These are phyloP conservation scores for Dictyostelium firmibasis DNA, from an alignment of 78 protist species.

Conservation along the genomic window DNA sequence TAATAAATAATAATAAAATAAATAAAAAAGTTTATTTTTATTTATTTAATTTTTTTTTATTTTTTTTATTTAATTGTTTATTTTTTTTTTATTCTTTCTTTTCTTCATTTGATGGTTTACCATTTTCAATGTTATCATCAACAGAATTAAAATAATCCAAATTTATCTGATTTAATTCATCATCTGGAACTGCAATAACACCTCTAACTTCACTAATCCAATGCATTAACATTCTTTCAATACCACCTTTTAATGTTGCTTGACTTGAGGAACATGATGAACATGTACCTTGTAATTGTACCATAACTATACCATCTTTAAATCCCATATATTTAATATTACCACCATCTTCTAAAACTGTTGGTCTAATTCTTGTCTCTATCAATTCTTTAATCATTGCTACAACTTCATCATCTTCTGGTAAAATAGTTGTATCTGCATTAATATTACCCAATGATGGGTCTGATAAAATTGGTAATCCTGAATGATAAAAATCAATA, in stretches of 20 bases:
- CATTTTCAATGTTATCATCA: conserved; percentile 8
- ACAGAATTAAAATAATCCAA: conserved; percentile 56
- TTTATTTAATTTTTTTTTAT: not conserved
- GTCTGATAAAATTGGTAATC: conserved; percentile 70
- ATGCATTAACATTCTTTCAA: conserved; percentile 95
- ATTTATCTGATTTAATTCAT: conserved; percentile 52
- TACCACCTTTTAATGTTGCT: conserved; percentile 92
- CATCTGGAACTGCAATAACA: conserved; percentile 58
- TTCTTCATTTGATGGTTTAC: not conserved
- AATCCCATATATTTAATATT: conserved; percentile 86
- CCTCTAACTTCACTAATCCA: conserved; percentile 90
- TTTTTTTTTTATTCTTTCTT: not conserved
- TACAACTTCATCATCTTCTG: conserved; percentile 86
- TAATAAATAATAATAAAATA: not conserved
- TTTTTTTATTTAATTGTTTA: not conserved
- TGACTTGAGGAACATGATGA: conserved; percentile 82
- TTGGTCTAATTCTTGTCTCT: conserved; percentile 91
- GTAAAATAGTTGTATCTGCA: conserved; percentile 74
- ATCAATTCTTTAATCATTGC: conserved; percentile 92
- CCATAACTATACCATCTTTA: conserved; percentile 87
- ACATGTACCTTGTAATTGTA: conserved; percentile 87
- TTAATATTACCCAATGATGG: not conserved
- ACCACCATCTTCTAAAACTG: conserved; percentile 94
- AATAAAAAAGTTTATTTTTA: too few relatives aligned
- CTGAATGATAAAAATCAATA: conserved; percentile 76